These are phyloP conservation scores for Tricholomella constricta DNA, from an alignment of 768 basidiomycete genomes.

Conservation along the genomic window DNA sequence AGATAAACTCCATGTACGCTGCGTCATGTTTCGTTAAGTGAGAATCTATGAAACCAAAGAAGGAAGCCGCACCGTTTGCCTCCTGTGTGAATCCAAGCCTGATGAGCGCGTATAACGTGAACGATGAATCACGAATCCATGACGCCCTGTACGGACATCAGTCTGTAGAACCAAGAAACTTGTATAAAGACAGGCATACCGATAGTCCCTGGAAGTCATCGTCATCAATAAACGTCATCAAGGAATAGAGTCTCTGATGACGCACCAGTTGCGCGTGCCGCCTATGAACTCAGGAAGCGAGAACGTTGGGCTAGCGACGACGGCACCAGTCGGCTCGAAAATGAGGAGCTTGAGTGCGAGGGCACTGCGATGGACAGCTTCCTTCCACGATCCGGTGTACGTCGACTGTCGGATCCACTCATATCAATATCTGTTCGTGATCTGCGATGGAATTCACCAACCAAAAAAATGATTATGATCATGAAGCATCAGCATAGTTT, in stretches of 20 bases:
- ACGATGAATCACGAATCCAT: conserved; percentile 94
- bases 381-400: conserved; percentile 94
- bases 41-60: too few species aligned
- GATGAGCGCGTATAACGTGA: conserved; percentile 93
- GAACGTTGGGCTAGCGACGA: conserved; percentile 95
- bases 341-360: conserved; percentile 93
- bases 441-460: too few species aligned
- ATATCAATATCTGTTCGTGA: conserved; percentile 84
- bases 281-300: conserved; percentile 92
- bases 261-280: conserved; percentile 84
- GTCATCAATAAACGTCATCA: neutral
- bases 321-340: conserved; percentile 90
- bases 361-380: conserved; percentile 90
- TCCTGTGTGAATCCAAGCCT: conserved; percentile 94
- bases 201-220: too few species aligned
- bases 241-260: neutral
- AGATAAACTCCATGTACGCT: conserved; percentile 93
- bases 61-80: conserved; percentile 63
- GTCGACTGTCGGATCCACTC: conserved; percentile 88
- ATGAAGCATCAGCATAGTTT: too few species aligned
- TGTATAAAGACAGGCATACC: too few species aligned
- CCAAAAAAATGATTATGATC: too few species aligned
- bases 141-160: conserved; percentile 51
- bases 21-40: conserved; percentile 3
- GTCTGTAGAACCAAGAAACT: too few species aligned